Conservation (phyloP, 2,329 filamentous ascomycete species). For the Xylaria sp. region DNA sequence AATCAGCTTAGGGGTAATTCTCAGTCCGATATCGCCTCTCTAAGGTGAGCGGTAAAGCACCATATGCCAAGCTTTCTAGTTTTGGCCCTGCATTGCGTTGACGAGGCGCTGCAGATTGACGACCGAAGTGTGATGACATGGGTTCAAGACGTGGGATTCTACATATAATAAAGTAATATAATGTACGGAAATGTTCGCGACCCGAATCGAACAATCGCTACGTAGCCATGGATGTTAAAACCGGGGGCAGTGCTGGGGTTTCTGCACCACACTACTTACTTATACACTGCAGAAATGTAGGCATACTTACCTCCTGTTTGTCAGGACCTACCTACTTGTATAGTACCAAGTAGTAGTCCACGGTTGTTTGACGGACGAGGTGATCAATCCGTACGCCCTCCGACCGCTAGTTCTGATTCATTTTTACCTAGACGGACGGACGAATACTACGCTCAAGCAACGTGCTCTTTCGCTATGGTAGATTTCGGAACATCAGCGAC, state of each 20-base stretch:
- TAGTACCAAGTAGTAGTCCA: background rate
- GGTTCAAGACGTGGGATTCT: constrained; percentile 34
- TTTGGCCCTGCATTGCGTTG: constrained; percentile 30
- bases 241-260: constrained; percentile 3
- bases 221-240: constrained; percentile 1
- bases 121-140: constrained; percentile 32
- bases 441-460: background rate
- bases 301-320: constrained; percentile 6
- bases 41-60: constrained; percentile 30
- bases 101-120: constrained; percentile 27
- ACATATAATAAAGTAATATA: constrained; percentile 4
- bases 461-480: constrained; percentile 8
- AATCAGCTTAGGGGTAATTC: constrained; percentile 41
- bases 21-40: constrained; percentile 46
- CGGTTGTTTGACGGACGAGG: background rate
- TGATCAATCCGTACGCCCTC: constrained; percentile 5
- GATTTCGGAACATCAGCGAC: constrained; percentile 1
- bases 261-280: constrained; percentile 5
- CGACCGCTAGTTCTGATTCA: background rate
- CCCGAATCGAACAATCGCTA: constrained; percentile 1
- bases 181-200: background rate
- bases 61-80: constrained; percentile 29
- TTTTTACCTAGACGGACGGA: constrained; percentile 8
- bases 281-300: constrained; percentile 3
- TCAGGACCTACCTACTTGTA: background rate